A percentile compares a stretch with the other conserved stretches of the same genome.
Evolutionary conservation across 805 yeast species (phyloP).

Genomic region (Starmera caribaea): DNA sequence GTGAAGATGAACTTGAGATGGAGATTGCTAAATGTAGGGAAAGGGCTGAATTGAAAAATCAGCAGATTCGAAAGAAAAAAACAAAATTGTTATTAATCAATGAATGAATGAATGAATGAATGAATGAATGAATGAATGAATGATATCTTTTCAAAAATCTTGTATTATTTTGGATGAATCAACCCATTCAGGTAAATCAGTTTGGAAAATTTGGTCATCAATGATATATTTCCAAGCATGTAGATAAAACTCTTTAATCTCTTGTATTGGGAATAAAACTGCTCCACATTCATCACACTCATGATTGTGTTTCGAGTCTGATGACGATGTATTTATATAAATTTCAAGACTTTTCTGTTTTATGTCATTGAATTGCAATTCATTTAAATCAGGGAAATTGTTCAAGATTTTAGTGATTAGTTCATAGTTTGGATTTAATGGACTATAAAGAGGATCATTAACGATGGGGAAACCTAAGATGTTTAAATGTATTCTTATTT

Average conservation of each 20-base stretch:
- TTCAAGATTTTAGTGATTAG: constrained; percentile 26
- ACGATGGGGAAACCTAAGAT: constrained; percentile 84
- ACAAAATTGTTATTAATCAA: too few relatives aligned
- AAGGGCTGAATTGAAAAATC: too few relatives aligned
- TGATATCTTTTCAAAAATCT: too few relatives aligned
- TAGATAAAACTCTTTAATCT: constrained; percentile 16
- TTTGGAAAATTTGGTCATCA: constrained; percentile 23
- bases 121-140: too few relatives aligned
- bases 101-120: too few relatives aligned
- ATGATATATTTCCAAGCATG: constrained; percentile 29
- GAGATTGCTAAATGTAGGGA: too few relatives aligned
- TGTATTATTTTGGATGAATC: not conserved
- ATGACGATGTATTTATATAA: too few relatives aligned
- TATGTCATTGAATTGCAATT: constrained; percentile 24
- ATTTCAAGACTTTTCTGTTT: constrained; percentile 14
- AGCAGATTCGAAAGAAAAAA: too few relatives aligned
- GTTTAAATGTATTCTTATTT: constrained; percentile 88
- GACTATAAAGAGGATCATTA: constrained; percentile 80
- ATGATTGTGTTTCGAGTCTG: constrained; percentile 10
- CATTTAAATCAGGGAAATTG: constrained; percentile 41
- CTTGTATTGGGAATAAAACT: constrained; percentile 15
- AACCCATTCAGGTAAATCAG: constrained; percentile 40
- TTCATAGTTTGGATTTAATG: not conserved
- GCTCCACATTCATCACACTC: constrained; percentile 19
- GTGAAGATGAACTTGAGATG: too few relatives aligned